Evolutionary conservation across 208 protist species (phyloP).

Genomic region (Wallacemonas sp.): DNA sequence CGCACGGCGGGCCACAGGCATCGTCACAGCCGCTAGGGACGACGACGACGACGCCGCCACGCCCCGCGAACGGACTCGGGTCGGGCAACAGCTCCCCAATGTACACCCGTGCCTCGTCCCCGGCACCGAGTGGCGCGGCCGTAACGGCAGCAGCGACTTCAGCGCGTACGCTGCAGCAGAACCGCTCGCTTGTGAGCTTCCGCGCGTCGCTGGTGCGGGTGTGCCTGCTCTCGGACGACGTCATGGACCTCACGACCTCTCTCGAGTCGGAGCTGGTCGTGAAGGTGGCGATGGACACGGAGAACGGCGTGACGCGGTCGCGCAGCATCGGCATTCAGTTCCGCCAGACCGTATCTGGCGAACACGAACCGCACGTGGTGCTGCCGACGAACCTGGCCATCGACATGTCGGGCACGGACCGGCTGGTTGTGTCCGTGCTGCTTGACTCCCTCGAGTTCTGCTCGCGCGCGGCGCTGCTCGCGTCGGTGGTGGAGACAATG

Average conservation of each 20-base stretch:
- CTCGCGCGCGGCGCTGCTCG: conserved; percentile 58
- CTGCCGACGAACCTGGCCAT: conserved; percentile 60
- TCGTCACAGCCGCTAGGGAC: no score
- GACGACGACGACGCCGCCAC: neutral
- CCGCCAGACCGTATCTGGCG: conserved; percentile 52
- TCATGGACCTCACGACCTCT: conserved; percentile 52
- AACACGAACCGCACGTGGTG: conserved; percentile 59
- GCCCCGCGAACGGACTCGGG: neutral
- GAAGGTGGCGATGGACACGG: conserved; percentile 43
- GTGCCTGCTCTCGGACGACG: conserved; percentile 70
- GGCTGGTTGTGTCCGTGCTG: conserved; percentile 46
- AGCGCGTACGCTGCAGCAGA: no score
- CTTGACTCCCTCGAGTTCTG: conserved; percentile 64
- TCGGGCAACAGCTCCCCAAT: conserved; percentile 10
- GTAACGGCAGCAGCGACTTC: no score
- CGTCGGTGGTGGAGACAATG: conserved; percentile 61
- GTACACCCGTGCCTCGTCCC: conserved; percentile 3
- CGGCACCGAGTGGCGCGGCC: conserved; percentile 1
- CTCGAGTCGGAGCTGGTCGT: conserved; percentile 44
- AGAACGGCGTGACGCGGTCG: conserved; percentile 42
- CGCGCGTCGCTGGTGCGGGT: conserved; percentile 40
- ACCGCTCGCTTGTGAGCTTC: conserved; percentile 35
- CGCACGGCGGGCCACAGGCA: no score
- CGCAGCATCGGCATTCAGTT: conserved; percentile 47
- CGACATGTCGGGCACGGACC: conserved; percentile 62